These are phyloP conservation scores for Annulohypoxylon maeteangense DNA, from an alignment of 495 filamentous ascomycete species.

Conservation along the genomic window DNA sequence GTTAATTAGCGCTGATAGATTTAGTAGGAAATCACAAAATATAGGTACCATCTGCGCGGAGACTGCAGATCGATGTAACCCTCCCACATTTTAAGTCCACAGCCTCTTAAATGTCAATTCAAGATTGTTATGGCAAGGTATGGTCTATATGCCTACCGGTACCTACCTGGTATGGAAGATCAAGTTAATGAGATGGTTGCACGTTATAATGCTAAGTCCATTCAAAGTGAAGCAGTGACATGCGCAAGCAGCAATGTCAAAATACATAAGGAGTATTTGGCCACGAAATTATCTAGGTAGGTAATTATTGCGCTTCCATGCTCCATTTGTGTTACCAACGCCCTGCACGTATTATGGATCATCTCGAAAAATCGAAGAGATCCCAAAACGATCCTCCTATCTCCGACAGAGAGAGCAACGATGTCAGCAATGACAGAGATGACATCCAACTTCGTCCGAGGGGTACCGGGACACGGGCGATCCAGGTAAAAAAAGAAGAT, in stretches of 20 bases:
- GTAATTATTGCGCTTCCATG: neutral
- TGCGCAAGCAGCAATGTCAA: neutral
- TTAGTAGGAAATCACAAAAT: neutral
- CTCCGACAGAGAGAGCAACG: neutral
- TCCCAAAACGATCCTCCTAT: neutral
- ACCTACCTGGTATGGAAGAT: too few species aligned
- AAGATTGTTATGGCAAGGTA: too few species aligned
- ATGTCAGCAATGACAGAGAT: neutral
- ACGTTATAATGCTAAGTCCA: neutral
- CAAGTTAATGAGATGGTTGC: neutral
- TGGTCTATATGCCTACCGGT: neutral
- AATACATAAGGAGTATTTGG: neutral
- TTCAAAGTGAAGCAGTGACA: neutral
- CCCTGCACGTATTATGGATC: neutral
- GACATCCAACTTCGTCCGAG: neutral
- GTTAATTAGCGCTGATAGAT: neutral
- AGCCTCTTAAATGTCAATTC: too few species aligned
- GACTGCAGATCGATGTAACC: conserved; percentile 15
- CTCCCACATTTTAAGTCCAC: too few species aligned
- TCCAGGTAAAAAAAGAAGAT: neutral
- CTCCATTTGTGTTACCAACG: neutral
- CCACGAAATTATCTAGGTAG: neutral
- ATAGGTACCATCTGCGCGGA: too few species aligned
- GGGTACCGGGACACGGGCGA: neutral
- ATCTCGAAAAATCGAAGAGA: neutral